These are phyloP conservation scores for Debaryomyces hansenii DNA, from an alignment of 805 yeast genomes.

Conservation along the genomic window DNA sequence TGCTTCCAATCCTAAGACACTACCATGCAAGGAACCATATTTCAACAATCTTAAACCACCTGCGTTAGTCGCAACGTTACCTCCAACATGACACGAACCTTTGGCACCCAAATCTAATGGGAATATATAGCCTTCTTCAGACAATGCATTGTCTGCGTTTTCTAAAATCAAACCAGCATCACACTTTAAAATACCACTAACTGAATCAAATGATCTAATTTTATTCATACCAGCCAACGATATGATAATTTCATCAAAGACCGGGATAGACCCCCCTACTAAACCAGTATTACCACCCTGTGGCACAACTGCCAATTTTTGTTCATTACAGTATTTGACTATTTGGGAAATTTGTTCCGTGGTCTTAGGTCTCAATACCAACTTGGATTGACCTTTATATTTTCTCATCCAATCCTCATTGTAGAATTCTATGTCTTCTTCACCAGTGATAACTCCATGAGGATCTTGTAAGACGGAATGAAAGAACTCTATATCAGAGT, in stretches of 20 bases:
- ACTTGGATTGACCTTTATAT: constrained; percentile 80
- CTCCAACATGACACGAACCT: constrained; percentile 96
- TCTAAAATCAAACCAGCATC: constrained; percentile 93
- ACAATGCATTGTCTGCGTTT: constrained; percentile 73
- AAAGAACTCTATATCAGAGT: constrained; percentile 62
- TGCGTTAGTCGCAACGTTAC: constrained; percentile 93
- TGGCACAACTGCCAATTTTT: constrained; percentile 82
- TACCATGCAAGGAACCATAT: constrained; percentile 91
- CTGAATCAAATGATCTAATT: constrained; percentile 76
- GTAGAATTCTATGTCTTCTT: constrained; percentile 64
- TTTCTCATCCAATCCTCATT: constrained; percentile 96
- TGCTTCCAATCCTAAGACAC: constrained; percentile 87
- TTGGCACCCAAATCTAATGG: constrained; percentile 95
- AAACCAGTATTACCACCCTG: constrained; percentile 98
- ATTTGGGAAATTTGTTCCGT: constrained; percentile 76
- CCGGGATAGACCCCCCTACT: constrained; percentile 92
- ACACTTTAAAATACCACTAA: constrained; percentile 80
- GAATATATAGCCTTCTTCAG: constrained; percentile 84
- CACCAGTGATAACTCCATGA: constrained; percentile 51
- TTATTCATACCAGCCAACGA: constrained; percentile 71
- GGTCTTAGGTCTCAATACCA: constrained; percentile 81
- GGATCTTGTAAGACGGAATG: constrained; percentile 53
- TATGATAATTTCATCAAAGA: constrained; percentile 84
- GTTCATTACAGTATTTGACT: constrained; percentile 75
- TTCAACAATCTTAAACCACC: constrained; percentile 88